Evolutionary conservation across 208 protist species (phyloP), one percentile per base, ranked within the genome.

Genomic region (Trypanosomatidae sp.): DNA sequence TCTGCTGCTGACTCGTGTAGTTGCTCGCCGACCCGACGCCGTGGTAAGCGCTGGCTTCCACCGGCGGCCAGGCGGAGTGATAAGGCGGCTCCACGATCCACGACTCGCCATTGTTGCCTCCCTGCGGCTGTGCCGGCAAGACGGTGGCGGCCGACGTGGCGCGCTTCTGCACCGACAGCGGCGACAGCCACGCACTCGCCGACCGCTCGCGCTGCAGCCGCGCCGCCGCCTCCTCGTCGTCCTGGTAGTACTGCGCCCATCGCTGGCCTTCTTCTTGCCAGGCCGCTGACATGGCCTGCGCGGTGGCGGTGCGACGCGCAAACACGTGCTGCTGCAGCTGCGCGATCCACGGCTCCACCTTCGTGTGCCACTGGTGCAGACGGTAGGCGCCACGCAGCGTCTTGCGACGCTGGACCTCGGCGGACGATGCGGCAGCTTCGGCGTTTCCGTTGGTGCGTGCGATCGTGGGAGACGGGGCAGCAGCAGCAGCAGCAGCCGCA

Each of bases 301-400:
- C 71, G 30, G 73, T 71, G 12, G 55, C 41, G 12, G 46, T n/a
- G 17, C 69, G 66, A 19, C 50, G 59, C 7, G 43, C 71, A 30
- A 84, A 69, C 41, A 73, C 33, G 15, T 64, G 25, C 6, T 49
- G n/a, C 58, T 78, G 22, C 44, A 86, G 74, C 60, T 56, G 39
- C 17, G 49, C 69, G 25, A 86, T 43, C 82, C 84, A 89, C 30
- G 77, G 72, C 47, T 58, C 66, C 3, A 82, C 73, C 2, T 72
- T 33, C 1, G 74, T 66, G 44, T 80, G 65, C 82, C 84, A 89
- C 62, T 80, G 73, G 47, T 84, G 73, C 30, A 73, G 67, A 1
- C 76, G 81, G 53, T 83, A 89, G 30, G 84, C 84, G 8, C 81
- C 65, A 41, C 78, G 69, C 7, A 83, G 62, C 41, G n/a, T 28